A percentile compares a stretch with the other conserved stretches of the same genome.
Conservation (phyloP, 306 rosid genomes). For the Gynostemma pentaphyllum region DNA sequence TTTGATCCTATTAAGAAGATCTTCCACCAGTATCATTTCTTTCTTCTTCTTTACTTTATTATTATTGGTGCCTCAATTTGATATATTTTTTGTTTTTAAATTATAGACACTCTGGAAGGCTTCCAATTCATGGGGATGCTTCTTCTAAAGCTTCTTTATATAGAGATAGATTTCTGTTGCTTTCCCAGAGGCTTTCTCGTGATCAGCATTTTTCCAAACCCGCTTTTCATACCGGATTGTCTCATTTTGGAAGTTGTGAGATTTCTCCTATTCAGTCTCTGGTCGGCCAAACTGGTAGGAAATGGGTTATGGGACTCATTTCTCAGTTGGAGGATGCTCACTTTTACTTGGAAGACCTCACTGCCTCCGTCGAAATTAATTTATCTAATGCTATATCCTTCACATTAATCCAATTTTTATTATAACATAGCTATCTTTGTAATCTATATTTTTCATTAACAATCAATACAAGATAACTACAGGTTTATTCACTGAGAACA, state of each 20-base stretch:
- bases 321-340: slow-evolving; percentile 85
- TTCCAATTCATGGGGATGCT: slow-evolving; percentile 72
- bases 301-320: slow-evolving; percentile 86
- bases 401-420: neutral
- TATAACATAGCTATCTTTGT: neutral
- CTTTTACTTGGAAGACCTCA: slow-evolving; percentile 77
- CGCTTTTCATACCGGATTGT: slow-evolving; percentile 55
- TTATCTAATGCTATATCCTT: slow-evolving; percentile 84
- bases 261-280: slow-evolving; percentile 93
- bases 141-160: slow-evolving; percentile 58
- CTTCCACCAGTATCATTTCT: slow-evolving; percentile 41
- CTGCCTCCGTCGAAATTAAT: slow-evolving; percentile 65
- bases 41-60: neutral
- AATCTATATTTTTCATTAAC: slow-evolving; percentile 47
- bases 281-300: slow-evolving; percentile 71
- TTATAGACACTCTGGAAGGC: slow-evolving; percentile 44
- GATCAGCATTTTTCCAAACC: slow-evolving; percentile 73
- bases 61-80: neutral
- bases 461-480: slow-evolving; percentile 78
- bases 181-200: slow-evolving; percentile 78
- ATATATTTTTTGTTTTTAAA: slow-evolving; percentile 2
- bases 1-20: slow-evolving; percentile 61
- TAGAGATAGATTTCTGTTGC: slow-evolving; percentile 60
- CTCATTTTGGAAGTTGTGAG: slow-evolving; percentile 80
- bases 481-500: slow-evolving; percentile 88